These are phyloP conservation scores for Leccinum imitatum DNA, from an alignment of 768 basidiomycete species.

Conservation along the genomic window DNA sequence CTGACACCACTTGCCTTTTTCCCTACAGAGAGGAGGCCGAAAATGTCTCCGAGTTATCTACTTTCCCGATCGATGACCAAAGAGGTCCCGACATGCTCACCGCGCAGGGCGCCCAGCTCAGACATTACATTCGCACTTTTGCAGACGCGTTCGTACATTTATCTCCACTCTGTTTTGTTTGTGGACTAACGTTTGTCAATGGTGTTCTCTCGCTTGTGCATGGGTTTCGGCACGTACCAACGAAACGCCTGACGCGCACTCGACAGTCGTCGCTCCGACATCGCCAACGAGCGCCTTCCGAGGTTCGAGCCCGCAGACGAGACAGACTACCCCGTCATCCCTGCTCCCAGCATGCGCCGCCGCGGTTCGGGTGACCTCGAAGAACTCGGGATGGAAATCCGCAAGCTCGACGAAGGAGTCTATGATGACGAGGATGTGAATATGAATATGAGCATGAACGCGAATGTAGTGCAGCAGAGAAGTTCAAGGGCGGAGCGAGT, in stretches of 20 bases:
- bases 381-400: constrained; percentile 63
- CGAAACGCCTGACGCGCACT: no score
- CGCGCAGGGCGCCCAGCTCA: constrained; percentile 59
- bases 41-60: constrained; percentile 64
- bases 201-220: not conserved
- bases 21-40: constrained; percentile 70
- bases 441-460: not conserved
- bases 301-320: constrained; percentile 41
- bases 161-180: not conserved
- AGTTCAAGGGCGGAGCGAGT: constrained; percentile 49
- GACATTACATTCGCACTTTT: constrained; percentile 65
- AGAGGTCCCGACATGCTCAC: constrained; percentile 55
- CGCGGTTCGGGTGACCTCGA: constrained; percentile 42
- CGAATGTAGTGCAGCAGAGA: not conserved
- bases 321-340: constrained; percentile 45
- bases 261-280: constrained; percentile 65
- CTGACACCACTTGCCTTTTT: not conserved
- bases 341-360: constrained; percentile 63
- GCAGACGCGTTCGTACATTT: constrained; percentile 64
- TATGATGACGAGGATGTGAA: constrained; percentile 36
- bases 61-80: constrained; percentile 37
- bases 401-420: constrained; percentile 57
- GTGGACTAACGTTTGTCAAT: not conserved
- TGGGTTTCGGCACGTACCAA: not conserved
- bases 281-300: constrained; percentile 75